Evolutionary conservation across 176 grass and related monocot genomes (phyloP).

Genomic region (Musa troglodytarum): DNA sequence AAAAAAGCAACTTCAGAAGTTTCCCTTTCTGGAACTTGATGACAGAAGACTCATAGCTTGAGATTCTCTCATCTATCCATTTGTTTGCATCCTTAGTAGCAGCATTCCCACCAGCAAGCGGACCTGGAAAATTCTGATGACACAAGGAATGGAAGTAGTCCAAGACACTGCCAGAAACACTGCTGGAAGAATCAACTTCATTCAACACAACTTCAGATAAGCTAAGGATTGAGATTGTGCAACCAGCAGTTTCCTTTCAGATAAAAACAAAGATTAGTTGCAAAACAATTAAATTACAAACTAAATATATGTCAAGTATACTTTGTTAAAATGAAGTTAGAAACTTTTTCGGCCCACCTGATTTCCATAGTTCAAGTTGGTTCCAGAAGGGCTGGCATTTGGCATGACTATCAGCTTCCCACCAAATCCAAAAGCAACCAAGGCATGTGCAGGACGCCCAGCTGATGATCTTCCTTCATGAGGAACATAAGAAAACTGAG

Average conservation of each 20-base stretch:
- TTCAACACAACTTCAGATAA: slow-evolving; percentile 59
- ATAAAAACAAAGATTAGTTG: slow-evolving; percentile 10
- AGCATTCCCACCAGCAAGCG: slow-evolving; percentile 80
- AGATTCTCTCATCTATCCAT: slow-evolving; percentile 89
- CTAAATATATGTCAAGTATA: too few species aligned
- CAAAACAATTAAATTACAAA: neutral
- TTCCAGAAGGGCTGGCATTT: slow-evolving; percentile 48
- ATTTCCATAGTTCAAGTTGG: slow-evolving; percentile 44
- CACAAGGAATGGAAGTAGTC: slow-evolving; percentile 70
- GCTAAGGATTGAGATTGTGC: slow-evolving; percentile 64
- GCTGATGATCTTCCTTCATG: slow-evolving; percentile 52
- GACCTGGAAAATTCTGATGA: slow-evolving; percentile 66
- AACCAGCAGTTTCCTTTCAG: slow-evolving; percentile 34
- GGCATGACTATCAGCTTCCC: slow-evolving; percentile 79
- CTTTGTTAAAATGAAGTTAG: neutral
- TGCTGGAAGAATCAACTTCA: slow-evolving; percentile 45
- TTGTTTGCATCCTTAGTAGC: slow-evolving; percentile 87
- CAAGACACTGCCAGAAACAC: slow-evolving; percentile 33
- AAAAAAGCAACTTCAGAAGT: slow-evolving; percentile 62
- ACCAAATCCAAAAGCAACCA: slow-evolving; percentile 89
- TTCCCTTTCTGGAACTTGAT: slow-evolving; percentile 54
- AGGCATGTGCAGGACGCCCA: slow-evolving; percentile 69
- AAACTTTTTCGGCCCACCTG: slow-evolving; percentile 36
- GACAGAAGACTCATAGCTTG: slow-evolving; percentile 37
- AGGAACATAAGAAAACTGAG: slow-evolving; percentile 39